Evolutionary conservation across 805 yeast genomes (phyloP).

Genomic region (Metschnikowia sp.): DNA sequence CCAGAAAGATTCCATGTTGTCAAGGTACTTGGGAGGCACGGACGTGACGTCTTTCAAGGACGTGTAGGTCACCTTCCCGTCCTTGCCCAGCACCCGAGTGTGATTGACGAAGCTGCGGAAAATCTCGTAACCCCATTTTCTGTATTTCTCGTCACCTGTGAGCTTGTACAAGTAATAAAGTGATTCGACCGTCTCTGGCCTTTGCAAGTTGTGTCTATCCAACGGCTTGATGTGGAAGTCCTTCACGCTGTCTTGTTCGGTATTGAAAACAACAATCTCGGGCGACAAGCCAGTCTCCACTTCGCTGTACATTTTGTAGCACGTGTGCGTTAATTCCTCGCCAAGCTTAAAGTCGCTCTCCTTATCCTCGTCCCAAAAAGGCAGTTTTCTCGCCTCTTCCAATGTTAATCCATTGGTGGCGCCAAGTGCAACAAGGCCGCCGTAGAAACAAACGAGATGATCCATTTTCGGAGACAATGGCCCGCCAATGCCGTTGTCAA

Average conservation of each 20-base stretch:
- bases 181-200: conserved; percentile 93
- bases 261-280: conserved; percentile 82
- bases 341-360: conserved; percentile 68
- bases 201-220: conserved; percentile 82
- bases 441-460: conserved; percentile 87
- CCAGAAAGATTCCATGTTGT: conserved; percentile 92
- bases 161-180: conserved; percentile 74
- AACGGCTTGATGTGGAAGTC: conserved; percentile 68
- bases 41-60: conserved; percentile 64
- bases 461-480: conserved; percentile 75
- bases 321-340: conserved; percentile 71
- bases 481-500: conserved; percentile 63
- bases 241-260: conserved; percentile 36
- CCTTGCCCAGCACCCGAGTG: conserved; percentile 44
- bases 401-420: conserved; percentile 74
- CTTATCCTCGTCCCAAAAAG: conserved; percentile 55
- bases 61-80: conserved; percentile 51
- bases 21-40: conserved; percentile 50
- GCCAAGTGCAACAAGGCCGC: conserved; percentile 84
- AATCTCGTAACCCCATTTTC: conserved; percentile 88
- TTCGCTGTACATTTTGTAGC: conserved; percentile 80
- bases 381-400: conserved; percentile 49
- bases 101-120: conserved; percentile 65
- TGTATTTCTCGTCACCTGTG: conserved; percentile 75
- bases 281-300: conserved; percentile 78